Conservation (phyloP, 2,329 filamentous ascomycete species). For the Nannizzia gypsea region DNA sequence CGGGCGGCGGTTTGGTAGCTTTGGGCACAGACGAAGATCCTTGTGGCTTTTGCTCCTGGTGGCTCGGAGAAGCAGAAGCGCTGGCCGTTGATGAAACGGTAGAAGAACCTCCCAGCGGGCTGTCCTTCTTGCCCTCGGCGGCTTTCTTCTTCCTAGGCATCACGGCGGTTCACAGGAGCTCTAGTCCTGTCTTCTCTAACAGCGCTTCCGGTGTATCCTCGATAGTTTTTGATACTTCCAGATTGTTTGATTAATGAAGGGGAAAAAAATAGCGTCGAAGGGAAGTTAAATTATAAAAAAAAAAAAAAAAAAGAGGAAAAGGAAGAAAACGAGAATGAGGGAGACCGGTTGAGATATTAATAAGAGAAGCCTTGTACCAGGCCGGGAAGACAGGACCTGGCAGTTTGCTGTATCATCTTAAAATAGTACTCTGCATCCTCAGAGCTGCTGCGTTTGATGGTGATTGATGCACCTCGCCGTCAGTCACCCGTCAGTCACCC, state of each 20-base stretch:
- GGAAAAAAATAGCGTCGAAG: neutral
- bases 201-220: neutral
- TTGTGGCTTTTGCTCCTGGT: constrained; percentile 6
- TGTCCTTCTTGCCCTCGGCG: constrained; percentile 6
- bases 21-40: constrained; percentile 7
- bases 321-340: too few species aligned
- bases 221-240: neutral
- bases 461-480: neutral
- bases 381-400: neutral
- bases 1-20: constrained; percentile 4
- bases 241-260: neutral
- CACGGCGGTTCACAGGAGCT: neutral
- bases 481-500: too few species aligned
- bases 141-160: constrained; percentile 16
- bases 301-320: too few species aligned
- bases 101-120: neutral
- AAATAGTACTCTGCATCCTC: neutral
- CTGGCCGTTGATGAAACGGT: neutral
- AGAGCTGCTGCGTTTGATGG: neutral
- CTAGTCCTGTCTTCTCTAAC: neutral
- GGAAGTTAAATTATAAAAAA: neutral
- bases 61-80: neutral
- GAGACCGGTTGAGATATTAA: neutral
- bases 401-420: neutral
- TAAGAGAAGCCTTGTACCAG: neutral